These are phyloP conservation scores for Aspergillus flavus DNA, from an alignment of 2,329 filamentous ascomycete genomes.

Conservation along the genomic window DNA sequence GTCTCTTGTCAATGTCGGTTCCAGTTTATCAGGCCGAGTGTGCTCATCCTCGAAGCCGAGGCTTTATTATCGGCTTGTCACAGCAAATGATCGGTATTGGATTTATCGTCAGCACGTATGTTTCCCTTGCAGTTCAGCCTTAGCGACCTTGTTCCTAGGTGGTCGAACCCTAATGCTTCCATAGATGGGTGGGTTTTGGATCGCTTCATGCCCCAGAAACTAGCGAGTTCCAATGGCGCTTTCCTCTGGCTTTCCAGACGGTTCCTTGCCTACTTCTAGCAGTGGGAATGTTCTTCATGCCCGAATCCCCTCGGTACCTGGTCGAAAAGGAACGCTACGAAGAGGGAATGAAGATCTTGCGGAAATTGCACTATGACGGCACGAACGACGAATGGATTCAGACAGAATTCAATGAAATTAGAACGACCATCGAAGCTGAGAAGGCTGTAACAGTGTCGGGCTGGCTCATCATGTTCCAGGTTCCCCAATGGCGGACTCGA, in stretches of 20 bases:
- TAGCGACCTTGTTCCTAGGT: not conserved
- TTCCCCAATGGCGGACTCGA: slow-evolving; percentile 59
- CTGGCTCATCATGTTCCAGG: slow-evolving; percentile 42
- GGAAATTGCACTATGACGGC: slow-evolving; percentile 58
- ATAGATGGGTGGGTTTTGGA: slow-evolving; percentile 52
- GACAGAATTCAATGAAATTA: slow-evolving; percentile 30
- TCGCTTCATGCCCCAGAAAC: slow-evolving; percentile 40
- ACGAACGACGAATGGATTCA: slow-evolving; percentile 61
- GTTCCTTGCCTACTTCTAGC: slow-evolving; percentile 44
- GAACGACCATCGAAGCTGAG: slow-evolving; percentile 60
- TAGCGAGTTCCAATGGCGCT: slow-evolving; percentile 40
- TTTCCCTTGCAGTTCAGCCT: not conserved
- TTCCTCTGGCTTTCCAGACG: slow-evolving; percentile 39
- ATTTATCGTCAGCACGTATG: slow-evolving; percentile 48
- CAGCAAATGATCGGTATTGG: slow-evolving; percentile 51
- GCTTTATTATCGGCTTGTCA: slow-evolving; percentile 47
- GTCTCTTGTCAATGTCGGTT: slow-evolving; percentile 53
- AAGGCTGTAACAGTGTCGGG: slow-evolving; percentile 53
- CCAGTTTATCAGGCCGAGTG: slow-evolving; percentile 67
- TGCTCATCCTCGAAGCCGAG: slow-evolving; percentile 60
- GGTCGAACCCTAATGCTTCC: slow-evolving; percentile 14
- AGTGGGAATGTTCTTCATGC: slow-evolving; percentile 36
- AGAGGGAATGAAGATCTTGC: slow-evolving; percentile 53
- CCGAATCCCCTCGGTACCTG: slow-evolving; percentile 39
- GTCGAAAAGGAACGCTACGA: slow-evolving; percentile 50